A percentile compares a stretch with the other conserved stretches of the same genome.
Conservation (phyloP, 306 rosid species). For the Malus fusca region DNA sequence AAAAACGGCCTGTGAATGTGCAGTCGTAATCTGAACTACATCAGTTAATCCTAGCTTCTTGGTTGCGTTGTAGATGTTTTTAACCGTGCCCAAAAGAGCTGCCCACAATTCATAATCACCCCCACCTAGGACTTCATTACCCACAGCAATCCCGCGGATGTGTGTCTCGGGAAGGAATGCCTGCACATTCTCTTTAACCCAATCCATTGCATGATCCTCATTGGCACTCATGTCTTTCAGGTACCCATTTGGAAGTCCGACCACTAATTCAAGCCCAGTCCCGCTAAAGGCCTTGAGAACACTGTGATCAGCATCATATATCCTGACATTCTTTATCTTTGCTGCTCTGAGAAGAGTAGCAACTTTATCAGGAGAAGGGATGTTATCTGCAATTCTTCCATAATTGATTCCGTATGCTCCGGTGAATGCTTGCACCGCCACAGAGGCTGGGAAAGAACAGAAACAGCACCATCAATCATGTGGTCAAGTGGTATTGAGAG, state of each 20-base stretch:
- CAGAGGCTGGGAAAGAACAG: conserved; percentile 33
- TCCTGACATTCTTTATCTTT: conserved; percentile 73
- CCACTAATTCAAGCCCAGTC: conserved; percentile 83
- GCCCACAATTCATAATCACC: conserved; percentile 39
- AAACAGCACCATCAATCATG: conserved; percentile 24
- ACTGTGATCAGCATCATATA: conserved; percentile 80
- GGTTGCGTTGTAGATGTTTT: conserved; percentile 68
- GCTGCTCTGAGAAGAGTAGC: conserved; percentile 79
- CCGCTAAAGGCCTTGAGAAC: conserved; percentile 83
- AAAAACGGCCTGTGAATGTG: conserved; percentile 79
- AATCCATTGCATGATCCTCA: conserved; percentile 67
- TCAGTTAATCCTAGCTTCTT: conserved; percentile 47
- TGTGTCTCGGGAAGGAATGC: conserved; percentile 69
- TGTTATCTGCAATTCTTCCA: conserved; percentile 83
- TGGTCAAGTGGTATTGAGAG: neutral
- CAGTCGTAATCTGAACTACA: conserved; percentile 60
- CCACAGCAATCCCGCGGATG: conserved; percentile 77
- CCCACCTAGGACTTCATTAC: conserved; percentile 85
- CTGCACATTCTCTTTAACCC: conserved; percentile 88
- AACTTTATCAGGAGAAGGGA: conserved; percentile 86
- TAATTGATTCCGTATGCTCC: conserved; percentile 93
- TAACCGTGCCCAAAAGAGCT: conserved; percentile 65
- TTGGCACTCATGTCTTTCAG: conserved; percentile 65
- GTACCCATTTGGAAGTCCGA: conserved; percentile 62
- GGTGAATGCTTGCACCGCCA: conserved; percentile 59